These are phyloP conservation scores for Metschnikowia anglica DNA, from an alignment of 805 yeast genomes.

Conservation along the genomic window DNA sequence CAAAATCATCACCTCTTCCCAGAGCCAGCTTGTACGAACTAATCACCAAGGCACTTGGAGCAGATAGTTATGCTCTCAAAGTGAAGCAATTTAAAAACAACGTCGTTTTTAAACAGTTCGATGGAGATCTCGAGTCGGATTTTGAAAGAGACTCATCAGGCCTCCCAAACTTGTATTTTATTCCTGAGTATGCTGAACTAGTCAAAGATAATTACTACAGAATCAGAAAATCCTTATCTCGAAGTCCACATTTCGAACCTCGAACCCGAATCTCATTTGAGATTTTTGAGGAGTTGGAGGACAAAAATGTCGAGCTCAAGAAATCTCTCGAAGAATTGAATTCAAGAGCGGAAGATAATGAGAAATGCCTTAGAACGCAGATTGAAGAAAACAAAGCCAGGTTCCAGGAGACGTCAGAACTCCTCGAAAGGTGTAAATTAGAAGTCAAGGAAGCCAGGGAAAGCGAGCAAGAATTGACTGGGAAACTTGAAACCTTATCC, in stretches of 20 bases:
- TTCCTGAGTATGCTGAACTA: constrained; percentile 57
- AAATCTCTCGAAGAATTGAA: constrained; percentile 26
- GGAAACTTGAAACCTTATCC: constrained; percentile 23
- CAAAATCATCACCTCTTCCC: constrained; percentile 58
- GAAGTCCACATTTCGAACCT: constrained; percentile 76
- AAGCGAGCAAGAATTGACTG: constrained; percentile 22
- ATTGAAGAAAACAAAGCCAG: constrained; percentile 14
- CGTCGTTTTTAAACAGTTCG: constrained; percentile 53
- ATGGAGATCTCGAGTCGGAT: constrained; percentile 21
- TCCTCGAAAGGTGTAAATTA: constrained; percentile 11
- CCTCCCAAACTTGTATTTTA: constrained; percentile 79
- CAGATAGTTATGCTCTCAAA: constrained; percentile 72
- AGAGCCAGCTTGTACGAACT: constrained; percentile 61
- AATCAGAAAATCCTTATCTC: constrained; percentile 66
- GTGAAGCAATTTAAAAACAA: constrained; percentile 70
- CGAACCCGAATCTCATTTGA: constrained; percentile 62
- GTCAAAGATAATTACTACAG: constrained; percentile 68
- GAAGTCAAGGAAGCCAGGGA: constrained; percentile 24
- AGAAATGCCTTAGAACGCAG: constrained; percentile 22
- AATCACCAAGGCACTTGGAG: constrained; percentile 71
- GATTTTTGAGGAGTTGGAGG: constrained; percentile 48
- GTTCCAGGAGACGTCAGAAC: constrained; percentile 26
- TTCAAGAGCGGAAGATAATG: constrained; percentile 20
- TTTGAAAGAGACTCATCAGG: constrained; percentile 73
- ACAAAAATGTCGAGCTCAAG: constrained; percentile 30